A percentile compares a stretch with the other conserved stretches of the same genome.
Evolutionary conservation across 768 basidiomycete genomes (phyloP).

Genomic region (Leccinum arenicola): DNA sequence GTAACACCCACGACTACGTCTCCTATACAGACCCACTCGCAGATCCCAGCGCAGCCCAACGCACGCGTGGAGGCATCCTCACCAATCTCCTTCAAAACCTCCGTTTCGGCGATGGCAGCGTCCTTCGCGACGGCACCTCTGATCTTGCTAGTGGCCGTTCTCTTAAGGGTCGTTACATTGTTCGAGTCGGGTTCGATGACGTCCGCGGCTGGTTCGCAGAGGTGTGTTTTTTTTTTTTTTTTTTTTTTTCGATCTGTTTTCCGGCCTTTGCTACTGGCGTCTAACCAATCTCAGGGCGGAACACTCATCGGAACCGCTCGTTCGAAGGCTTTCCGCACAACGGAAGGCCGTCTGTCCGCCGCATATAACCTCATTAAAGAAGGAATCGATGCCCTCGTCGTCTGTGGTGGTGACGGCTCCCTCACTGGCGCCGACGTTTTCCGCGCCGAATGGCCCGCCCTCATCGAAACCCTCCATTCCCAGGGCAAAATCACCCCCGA

Average conservation of each 20-base stretch:
- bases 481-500: constrained; percentile 76
- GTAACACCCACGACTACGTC: constrained; percentile 48
- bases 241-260: background rate
- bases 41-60: constrained; percentile 21
- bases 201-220: constrained; percentile 93
- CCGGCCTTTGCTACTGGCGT: background rate
- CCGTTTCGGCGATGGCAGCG: constrained; percentile 77
- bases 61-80: constrained; percentile 21
- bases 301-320: constrained; percentile 95
- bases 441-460: constrained; percentile 90
- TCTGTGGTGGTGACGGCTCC: constrained; percentile 97
- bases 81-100: constrained; percentile 62
- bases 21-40: constrained; percentile 29
- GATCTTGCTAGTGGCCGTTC: constrained; percentile 65
- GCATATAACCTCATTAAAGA: constrained; percentile 92
- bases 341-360: constrained; percentile 84
- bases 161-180: constrained; percentile 89
- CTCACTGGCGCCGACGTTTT: constrained; percentile 96
- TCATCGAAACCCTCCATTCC: constrained; percentile 64
- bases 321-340: constrained; percentile 77
- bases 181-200: constrained; percentile 97
- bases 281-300: constrained; percentile 59
- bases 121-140: constrained; percentile 78
- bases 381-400: constrained; percentile 95
- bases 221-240: constrained; percentile 41